Conservation (phyloP, 352 stramenopile species). For the Phytophthora litchii region DNA sequence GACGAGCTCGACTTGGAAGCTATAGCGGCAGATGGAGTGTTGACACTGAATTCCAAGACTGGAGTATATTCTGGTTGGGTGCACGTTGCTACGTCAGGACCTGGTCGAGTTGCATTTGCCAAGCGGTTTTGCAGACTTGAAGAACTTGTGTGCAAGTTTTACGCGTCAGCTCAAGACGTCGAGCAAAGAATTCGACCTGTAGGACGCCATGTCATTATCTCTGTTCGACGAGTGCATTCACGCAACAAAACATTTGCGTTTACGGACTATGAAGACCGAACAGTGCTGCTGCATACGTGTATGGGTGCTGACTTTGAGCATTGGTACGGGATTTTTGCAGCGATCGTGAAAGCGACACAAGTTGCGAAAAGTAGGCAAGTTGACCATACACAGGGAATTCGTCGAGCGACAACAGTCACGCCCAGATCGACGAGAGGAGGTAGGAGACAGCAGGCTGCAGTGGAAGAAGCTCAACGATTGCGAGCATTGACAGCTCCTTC, state of each 20-base stretch:
- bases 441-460: slow-evolving; percentile 2
- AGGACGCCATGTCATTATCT: slow-evolving; percentile 47
- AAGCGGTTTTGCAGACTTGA: slow-evolving; percentile 47
- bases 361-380: slow-evolving; percentile 31
- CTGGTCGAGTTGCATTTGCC: slow-evolving; percentile 18
- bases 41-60: slow-evolving; percentile 28
- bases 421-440: slow-evolving; percentile 8
- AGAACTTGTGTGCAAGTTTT: slow-evolving; percentile 52
- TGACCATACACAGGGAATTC: not conserved
- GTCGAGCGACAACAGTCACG: slow-evolving; percentile 16
- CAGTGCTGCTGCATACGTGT: slow-evolving; percentile 43
- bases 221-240: slow-evolving; percentile 40
- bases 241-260: slow-evolving; percentile 58
- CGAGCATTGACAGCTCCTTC: slow-evolving; percentile 28
- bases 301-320: slow-evolving; percentile 53
- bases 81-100: slow-evolving; percentile 30
- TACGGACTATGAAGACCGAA: slow-evolving; percentile 52
- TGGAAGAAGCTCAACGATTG: slow-evolving; percentile 18
- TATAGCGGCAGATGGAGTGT: slow-evolving; percentile 14
- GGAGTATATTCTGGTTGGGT: slow-evolving; percentile 46
- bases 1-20: slow-evolving; percentile 36
- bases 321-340: slow-evolving; percentile 49
- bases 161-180: slow-evolving; percentile 28
- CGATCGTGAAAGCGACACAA: slow-evolving; percentile 39
- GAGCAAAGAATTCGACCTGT: slow-evolving; percentile 18